Conservation (phyloP, 2,329 filamentous ascomycete genomes). For the Dendryphion nanum region DNA sequence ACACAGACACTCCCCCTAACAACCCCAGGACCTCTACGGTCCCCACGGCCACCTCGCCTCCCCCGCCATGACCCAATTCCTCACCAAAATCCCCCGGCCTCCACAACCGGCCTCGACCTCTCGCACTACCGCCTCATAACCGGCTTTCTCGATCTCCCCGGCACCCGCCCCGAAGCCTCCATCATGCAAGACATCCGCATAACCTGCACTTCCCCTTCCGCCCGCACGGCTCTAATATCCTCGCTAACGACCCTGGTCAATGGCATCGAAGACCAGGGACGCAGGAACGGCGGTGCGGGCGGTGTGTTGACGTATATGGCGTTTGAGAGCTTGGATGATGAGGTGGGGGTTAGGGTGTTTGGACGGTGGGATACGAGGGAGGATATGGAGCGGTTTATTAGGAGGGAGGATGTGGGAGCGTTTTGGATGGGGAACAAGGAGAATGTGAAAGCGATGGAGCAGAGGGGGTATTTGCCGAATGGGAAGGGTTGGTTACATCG, state of each 20-base stretch:
- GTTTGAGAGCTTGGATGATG: slow-evolving; percentile 28
- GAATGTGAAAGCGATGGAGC: slow-evolving; percentile 25
- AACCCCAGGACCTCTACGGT: slow-evolving; percentile 30
- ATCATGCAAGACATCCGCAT: slow-evolving; percentile 34
- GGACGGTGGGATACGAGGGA: slow-evolving; percentile 24
- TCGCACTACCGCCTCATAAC: slow-evolving; percentile 27
- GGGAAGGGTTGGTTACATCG: slow-evolving; percentile 34
- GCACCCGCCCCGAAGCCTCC: slow-evolving; percentile 15
- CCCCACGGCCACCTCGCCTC: slow-evolving; percentile 28
- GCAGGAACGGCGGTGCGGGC: not conserved
- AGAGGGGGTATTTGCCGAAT: slow-evolving; percentile 31
- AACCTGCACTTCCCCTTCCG: slow-evolving; percentile 7
- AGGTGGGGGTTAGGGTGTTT: slow-evolving; percentile 24
- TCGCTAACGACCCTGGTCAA: slow-evolving; percentile 14
- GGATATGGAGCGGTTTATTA: slow-evolving; percentile 23
- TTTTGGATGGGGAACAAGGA: slow-evolving; percentile 31
- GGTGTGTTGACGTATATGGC: slow-evolving; percentile 27
- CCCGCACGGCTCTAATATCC: slow-evolving; percentile 5
- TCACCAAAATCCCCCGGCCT: slow-evolving; percentile 21
- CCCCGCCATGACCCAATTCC: slow-evolving; percentile 29
- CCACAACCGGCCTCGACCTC: slow-evolving; percentile 36
- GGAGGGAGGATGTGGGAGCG: slow-evolving; percentile 17
- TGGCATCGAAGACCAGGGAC: slow-evolving; percentile 5
- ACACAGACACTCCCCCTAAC: not conserved
- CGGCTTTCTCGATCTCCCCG: slow-evolving; percentile 31